phyloP scores from a whole-genome alignment of 805 yeast genomes.

The Starmerella scarabaei region DNA sequence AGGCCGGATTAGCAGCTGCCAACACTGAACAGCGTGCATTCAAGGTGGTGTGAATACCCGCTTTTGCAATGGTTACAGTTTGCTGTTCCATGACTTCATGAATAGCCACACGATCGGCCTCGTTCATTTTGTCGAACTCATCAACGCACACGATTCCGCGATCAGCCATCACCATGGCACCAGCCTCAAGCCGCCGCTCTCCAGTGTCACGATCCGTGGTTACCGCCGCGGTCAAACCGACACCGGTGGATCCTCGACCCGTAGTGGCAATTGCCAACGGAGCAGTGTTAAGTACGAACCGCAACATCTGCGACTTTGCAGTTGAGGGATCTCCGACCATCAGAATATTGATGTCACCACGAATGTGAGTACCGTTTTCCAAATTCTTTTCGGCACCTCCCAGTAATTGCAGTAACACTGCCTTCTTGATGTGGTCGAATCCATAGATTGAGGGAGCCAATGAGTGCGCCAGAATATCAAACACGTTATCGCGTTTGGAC shows the following conservation, averaged over 20 bases:
- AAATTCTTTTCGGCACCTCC: conserved; percentile 93
- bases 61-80: conserved; percentile 94
- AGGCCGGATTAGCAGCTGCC: conserved; percentile 96
- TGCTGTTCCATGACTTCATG: conserved; percentile 99
- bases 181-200: conserved; percentile 91
- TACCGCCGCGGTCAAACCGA: conserved; percentile 98
- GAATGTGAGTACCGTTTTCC: conserved; percentile 87
- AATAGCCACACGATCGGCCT: conserved; percentile 90
- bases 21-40: conserved; percentile 94
- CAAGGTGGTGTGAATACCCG: conserved; percentile 92
- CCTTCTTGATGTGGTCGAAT: conserved; percentile 78
- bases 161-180: conserved; percentile 98
- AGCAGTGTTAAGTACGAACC: conserved; percentile 92
- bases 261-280: conserved; percentile 94
- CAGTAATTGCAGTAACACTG: conserved; percentile 75
- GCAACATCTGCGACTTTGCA: conserved; percentile 88
- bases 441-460: conserved; percentile 95
- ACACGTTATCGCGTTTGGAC: conserved; percentile 55
- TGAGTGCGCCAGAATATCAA: conserved; percentile 68
- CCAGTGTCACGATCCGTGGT: conserved; percentile 95
- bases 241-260: conserved; percentile 99
- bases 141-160: conserved; percentile 96
- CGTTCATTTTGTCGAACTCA: conserved; percentile 97
- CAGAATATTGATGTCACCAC: conserved; percentile 92
- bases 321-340: conserved; percentile 99